Evolutionary conservation across 495 filamentous ascomycete genomes (phyloP).

Genomic region (Talaromyces thailandensis): DNA sequence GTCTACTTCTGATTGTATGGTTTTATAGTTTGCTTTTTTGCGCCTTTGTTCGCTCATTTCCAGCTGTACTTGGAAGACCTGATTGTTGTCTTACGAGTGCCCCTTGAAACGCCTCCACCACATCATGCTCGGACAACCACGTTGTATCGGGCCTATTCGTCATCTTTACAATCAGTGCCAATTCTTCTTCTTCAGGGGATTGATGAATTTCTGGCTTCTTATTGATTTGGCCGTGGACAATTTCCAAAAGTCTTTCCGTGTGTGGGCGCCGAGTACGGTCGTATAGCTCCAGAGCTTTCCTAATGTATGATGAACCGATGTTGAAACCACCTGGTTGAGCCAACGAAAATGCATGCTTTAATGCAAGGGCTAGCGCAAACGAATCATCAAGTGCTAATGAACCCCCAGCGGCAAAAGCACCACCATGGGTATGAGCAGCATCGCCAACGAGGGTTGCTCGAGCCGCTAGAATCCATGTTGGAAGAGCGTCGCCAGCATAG

Average conservation of each 20-base stretch:
- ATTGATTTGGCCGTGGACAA: slow-evolving; percentile 29
- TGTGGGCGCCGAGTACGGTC: slow-evolving; percentile 32
- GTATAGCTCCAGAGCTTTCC: slow-evolving; percentile 27
- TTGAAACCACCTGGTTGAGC: slow-evolving; percentile 9
- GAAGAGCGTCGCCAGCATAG: slow-evolving; percentile 25
- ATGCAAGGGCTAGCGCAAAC: slow-evolving; percentile 19
- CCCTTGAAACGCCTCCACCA: slow-evolving; percentile 25
- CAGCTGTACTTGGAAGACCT: no score
- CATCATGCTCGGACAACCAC: slow-evolving; percentile 42
- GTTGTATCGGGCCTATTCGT: slow-evolving; percentile 24
- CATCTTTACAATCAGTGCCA: slow-evolving; percentile 27
- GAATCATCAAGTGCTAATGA: slow-evolving; percentile 44
- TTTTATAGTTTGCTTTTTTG: not conserved
- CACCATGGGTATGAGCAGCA: slow-evolving; percentile 42
- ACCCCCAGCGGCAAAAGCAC: slow-evolving; percentile 40
- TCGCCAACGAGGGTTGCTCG: slow-evolving; percentile 36
- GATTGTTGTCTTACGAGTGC: not conserved
- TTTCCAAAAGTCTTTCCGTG: slow-evolving; percentile 26
- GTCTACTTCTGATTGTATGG: no score
- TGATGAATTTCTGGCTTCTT: slow-evolving; percentile 10
- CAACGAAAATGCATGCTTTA: slow-evolving; percentile 12
- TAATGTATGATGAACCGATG: slow-evolving; percentile 10
- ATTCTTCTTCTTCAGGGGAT: slow-evolving; percentile 23
- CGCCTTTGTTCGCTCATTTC: not conserved
- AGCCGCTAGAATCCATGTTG: slow-evolving; percentile 31